Percentiles rank a stretch among this genome's conserved stretches.
Conservation (phyloP, 495 filamentous ascomycete genomes). For the Pseudomonodictys pantanalensis region DNA sequence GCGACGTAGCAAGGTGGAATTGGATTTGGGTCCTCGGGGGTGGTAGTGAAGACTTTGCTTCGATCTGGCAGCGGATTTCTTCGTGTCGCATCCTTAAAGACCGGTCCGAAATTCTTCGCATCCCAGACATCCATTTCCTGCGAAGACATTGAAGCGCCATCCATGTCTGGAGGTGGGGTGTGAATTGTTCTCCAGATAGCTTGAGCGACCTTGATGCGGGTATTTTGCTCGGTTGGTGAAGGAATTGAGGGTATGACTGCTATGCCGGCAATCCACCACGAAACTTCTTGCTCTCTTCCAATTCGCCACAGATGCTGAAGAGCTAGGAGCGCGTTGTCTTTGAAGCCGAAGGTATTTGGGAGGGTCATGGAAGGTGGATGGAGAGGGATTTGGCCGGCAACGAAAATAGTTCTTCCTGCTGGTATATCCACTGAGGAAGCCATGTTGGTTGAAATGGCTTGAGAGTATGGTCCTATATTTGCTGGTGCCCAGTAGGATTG, state of each 20-base stretch:
- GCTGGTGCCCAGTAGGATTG: conserved; percentile 96
- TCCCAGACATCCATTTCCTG: conserved; percentile 68
- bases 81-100: conserved; percentile 6
- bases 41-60: conserved; percentile 30
- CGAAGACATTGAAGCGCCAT: conserved; percentile 26
- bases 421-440: too few species aligned
- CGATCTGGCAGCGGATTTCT: conserved; percentile 30
- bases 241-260: conserved; percentile 59
- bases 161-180: conserved; percentile 1
- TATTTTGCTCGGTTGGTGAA: conserved; percentile 12
- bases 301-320: conserved; percentile 91
- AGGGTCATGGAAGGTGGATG: conserved; percentile 76
- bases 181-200: conserved; percentile 55
- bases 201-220: conserved; percentile 47
- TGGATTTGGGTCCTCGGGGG: conserved; percentile 18
- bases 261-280: conserved; percentile 69
- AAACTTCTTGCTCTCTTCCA: conserved; percentile 65
- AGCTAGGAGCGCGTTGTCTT: conserved; percentile 56
- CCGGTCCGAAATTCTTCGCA: conserved; percentile 47
- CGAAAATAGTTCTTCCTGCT: conserved; percentile 43
- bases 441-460: conserved; percentile 67
- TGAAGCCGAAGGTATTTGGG: conserved; percentile 4
- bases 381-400: conserved; percentile 91
- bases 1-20: conserved; percentile 67
- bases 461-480: conserved; percentile 96